Percentiles rank a stretch among this genome's conserved stretches.
These are phyloP conservation scores for Rhodocollybia butyracea DNA, from an alignment of 768 basidiomycete species.

Conservation along the genomic window DNA sequence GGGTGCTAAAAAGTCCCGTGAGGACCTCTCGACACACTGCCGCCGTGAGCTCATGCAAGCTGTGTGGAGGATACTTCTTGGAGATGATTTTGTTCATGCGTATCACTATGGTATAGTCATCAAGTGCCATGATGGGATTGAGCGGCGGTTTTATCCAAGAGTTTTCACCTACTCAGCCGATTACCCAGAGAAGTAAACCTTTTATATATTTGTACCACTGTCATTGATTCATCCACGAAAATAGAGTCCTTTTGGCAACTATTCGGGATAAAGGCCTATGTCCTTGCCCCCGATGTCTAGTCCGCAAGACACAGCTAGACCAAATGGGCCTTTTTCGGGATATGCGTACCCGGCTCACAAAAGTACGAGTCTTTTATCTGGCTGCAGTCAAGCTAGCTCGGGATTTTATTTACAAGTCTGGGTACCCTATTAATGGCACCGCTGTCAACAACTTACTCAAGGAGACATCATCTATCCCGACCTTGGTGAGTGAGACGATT, in stretches of 20 bases:
- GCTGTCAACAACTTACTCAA: conserved; percentile 13
- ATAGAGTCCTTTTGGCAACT: conserved; percentile 23
- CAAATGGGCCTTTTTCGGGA: conserved; percentile 19
- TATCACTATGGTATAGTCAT: conserved; percentile 27
- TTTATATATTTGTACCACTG: neutral
- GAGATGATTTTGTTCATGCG: conserved; percentile 23
- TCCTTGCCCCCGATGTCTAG: conserved; percentile 25
- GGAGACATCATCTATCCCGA: conserved; percentile 13
- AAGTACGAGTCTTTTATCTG: neutral
- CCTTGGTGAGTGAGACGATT: neutral
- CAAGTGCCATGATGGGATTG: conserved; percentile 25
- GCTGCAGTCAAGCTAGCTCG: conserved; percentile 7
- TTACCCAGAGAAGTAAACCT: conserved; percentile 32
- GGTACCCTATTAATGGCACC: neutral
- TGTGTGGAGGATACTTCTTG: conserved; percentile 23
- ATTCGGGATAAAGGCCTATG: conserved; percentile 23
- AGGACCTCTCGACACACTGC: conserved; percentile 24
- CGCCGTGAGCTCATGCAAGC: conserved; percentile 28
- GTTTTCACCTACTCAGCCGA: conserved; percentile 33
- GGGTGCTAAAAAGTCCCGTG: conserved; percentile 8
- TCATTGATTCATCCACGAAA: conserved; percentile 6
- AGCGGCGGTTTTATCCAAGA: conserved; percentile 25
- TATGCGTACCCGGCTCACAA: neutral
- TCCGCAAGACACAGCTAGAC: conserved; percentile 17
- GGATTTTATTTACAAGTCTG: conserved; percentile 8